These are phyloP conservation scores for Cucumis hystrix DNA, from an alignment of 306 rosid species.

Conservation along the genomic window DNA sequence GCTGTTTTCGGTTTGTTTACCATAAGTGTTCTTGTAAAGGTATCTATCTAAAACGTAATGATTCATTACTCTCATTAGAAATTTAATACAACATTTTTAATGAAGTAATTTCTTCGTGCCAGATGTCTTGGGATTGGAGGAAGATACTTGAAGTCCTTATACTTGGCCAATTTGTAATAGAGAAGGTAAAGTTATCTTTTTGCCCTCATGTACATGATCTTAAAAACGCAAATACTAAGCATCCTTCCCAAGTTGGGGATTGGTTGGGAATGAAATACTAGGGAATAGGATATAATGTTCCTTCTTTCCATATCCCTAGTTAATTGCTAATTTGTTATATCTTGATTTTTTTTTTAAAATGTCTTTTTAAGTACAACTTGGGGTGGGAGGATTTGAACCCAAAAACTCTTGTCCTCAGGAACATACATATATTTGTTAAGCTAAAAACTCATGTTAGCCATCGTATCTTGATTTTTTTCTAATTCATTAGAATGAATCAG, in stretches of 20 bases:
- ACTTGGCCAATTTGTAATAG: slow-evolving; percentile 87
- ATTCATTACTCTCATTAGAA: background rate
- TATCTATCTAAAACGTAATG: slow-evolving; percentile 4
- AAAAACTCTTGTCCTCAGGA: too few relatives aligned
- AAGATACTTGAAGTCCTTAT: slow-evolving; percentile 96
- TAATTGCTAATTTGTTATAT: too few relatives aligned
- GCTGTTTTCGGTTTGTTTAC: slow-evolving; percentile 92
- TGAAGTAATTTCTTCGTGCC: background rate
- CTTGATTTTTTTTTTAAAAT: too few relatives aligned
- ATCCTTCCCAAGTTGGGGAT: background rate
- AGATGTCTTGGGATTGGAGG: slow-evolving; percentile 99
- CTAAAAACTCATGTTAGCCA: too few relatives aligned
- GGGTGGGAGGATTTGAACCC: too few relatives aligned
- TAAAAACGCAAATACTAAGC: background rate
- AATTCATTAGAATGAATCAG: too few relatives aligned
- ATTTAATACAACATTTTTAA: background rate
- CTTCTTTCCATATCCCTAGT: too few relatives aligned
- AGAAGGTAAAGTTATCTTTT: slow-evolving; percentile 39
- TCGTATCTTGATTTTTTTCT: too few relatives aligned
- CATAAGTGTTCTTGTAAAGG: slow-evolving; percentile 88
- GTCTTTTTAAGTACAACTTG: too few relatives aligned
- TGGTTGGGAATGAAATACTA: background rate
- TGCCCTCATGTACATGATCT: background rate
- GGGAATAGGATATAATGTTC: too few relatives aligned
- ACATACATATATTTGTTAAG: too few relatives aligned